Conservation (phyloP, 2,329 filamentous ascomycete genomes). For the Arthrinium puccinioides region DNA sequence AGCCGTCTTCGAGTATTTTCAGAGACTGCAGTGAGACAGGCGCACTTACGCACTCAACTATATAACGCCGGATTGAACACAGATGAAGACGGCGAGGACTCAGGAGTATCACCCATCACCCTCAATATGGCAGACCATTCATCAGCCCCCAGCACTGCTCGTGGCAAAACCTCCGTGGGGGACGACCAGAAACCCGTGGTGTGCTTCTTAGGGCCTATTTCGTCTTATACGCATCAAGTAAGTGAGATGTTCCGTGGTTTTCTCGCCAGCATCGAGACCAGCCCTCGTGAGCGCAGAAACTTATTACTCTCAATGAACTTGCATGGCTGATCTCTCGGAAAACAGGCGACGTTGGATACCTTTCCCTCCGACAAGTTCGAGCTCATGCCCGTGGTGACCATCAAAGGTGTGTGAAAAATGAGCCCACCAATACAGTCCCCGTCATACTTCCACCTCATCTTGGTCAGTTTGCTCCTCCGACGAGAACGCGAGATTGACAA, state of each 20-base stretch:
- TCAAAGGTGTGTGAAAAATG: constrained; percentile 32
- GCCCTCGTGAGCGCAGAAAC: background rate
- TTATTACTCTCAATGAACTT: background rate
- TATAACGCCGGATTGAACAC: no score
- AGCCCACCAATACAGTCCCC: no score
- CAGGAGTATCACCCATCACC: no score
- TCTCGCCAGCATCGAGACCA: background rate
- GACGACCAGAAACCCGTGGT: constrained; percentile 30
- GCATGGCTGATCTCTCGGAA: background rate
- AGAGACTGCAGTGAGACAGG: no score
- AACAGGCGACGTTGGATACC: constrained; percentile 36
- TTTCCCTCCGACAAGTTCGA: constrained; percentile 42
- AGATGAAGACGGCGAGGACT: no score
- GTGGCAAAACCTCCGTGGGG: no score
- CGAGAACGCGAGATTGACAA: no score
- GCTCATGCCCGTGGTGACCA: constrained; percentile 43
- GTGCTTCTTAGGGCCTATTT: constrained; percentile 40
- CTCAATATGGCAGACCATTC: no score
- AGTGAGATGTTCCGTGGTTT: constrained; percentile 7
- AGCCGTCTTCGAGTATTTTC: no score
- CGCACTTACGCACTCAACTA: no score
- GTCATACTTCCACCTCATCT: background rate
- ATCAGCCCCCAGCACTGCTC: no score
- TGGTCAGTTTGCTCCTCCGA: constrained; percentile 2
- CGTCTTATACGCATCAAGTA: constrained; percentile 47